A percentile compares a stretch with the other conserved stretches of the same genome.
Conservation (phyloP, 1,284 basidiomycete genomes). For the Irpex sp. region DNA sequence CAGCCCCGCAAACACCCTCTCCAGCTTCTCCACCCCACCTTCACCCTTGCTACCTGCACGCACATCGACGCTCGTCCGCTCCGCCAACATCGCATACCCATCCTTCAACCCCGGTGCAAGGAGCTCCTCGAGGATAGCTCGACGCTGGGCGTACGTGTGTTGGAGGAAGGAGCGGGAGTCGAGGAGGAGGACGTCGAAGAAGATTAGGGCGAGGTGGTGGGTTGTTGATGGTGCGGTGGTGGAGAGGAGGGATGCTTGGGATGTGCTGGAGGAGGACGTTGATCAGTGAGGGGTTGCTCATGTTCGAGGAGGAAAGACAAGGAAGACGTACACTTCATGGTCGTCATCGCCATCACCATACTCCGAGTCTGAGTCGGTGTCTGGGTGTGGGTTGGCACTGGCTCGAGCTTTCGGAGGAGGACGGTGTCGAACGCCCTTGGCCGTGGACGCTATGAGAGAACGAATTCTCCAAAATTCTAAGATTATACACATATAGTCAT, state of each 20-base stretch:
- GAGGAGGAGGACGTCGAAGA: constrained; percentile 78
- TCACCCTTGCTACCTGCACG: constrained; percentile 1
- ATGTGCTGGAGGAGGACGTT: constrained; percentile 7
- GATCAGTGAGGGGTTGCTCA: not conserved
- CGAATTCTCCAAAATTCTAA: constrained; percentile 75
- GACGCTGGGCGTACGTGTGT: constrained; percentile 54
- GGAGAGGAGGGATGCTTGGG: constrained; percentile 46
- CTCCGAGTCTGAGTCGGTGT: no score
- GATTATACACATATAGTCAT: not conserved
- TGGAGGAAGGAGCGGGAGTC: constrained; percentile 57
- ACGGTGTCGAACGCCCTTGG: constrained; percentile 39
- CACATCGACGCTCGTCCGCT: constrained; percentile 32
- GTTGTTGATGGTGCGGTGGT: constrained; percentile 36
- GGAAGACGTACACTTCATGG: constrained; percentile 6
- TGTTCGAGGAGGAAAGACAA: not conserved
- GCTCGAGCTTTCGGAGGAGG: not conserved
- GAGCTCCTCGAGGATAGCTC: constrained; percentile 55
- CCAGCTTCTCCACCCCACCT: constrained; percentile 29
- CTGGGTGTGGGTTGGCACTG: not conserved
- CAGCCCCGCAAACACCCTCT: constrained; percentile 46
- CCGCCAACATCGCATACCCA: constrained; percentile 61
- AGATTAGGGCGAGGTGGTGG: constrained; percentile 73
- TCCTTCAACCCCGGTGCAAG: constrained; percentile 39
- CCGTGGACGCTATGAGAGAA: constrained; percentile 52
- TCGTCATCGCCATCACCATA: not conserved